Conservation (phyloP, 2,329 filamentous ascomycete species). For the Colletotrichum sublineola region DNA sequence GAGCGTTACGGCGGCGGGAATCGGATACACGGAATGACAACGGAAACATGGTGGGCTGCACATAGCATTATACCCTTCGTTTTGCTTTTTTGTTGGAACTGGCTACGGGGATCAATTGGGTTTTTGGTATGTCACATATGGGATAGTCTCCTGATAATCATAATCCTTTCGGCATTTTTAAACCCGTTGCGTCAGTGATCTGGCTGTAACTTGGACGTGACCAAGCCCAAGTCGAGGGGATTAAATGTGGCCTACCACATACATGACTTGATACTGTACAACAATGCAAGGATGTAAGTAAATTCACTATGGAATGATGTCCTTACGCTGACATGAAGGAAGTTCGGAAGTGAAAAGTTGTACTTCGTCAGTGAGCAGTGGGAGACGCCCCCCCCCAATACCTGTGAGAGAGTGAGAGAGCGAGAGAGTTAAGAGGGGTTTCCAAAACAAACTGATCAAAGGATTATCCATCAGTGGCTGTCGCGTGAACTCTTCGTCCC, state of each 20-base stretch:
- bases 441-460: background rate
- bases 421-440: background rate
- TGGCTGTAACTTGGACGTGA: background rate
- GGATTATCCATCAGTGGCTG: background rate
- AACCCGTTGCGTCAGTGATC: background rate
- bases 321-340: background rate
- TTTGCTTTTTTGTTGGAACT: conserved; percentile 29
- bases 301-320: background rate
- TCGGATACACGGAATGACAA: conserved; percentile 22
- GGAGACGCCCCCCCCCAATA: background rate
- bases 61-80: conserved; percentile 44
- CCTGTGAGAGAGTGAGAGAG: too few relatives aligned
- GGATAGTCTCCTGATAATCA: conserved; percentile 43
- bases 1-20: background rate
- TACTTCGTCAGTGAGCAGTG: too few relatives aligned
- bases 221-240: background rate
- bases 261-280: background rate
- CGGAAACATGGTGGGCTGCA: conserved; percentile 38
- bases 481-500: background rate
- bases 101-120: conserved; percentile 28
- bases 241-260: too few relatives aligned
- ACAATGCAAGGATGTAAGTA: background rate
- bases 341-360: too few relatives aligned
- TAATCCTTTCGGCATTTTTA: conserved; percentile 37
- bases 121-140: conserved; percentile 38